Conservation (phyloP, 2,329 filamentous ascomycete genomes). For the Herpotrichia juniperi region DNA sequence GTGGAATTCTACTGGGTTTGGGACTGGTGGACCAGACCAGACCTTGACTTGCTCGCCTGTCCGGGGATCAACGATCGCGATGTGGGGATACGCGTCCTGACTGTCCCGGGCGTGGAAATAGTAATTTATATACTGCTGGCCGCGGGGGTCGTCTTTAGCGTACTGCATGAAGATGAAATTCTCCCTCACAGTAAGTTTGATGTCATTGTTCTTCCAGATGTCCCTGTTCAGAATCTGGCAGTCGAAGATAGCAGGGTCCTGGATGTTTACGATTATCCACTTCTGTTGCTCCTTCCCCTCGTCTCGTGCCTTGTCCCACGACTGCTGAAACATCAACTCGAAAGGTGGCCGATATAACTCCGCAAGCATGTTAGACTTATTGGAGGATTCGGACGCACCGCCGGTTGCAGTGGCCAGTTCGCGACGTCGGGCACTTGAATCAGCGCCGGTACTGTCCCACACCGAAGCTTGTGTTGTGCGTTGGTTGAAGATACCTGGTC, state of each 20-base stretch:
- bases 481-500: constrained; percentile 74
- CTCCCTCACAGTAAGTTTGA: constrained; percentile 81
- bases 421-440: constrained; percentile 55
- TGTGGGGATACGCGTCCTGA: constrained; percentile 91
- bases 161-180: constrained; percentile 98
- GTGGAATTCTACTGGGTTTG: constrained; percentile 78
- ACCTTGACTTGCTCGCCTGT: constrained; percentile 97
- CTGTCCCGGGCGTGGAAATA: constrained; percentile 84
- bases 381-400: constrained; percentile 67
- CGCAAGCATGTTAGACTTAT: constrained; percentile 79
- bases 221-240: constrained; percentile 94
- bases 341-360: constrained; percentile 93
- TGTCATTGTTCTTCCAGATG: constrained; percentile 86
- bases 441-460: constrained; percentile 61
- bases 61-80: constrained; percentile 91
- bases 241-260: constrained; percentile 91
- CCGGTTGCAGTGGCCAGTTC: constrained; percentile 67
- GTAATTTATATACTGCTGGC: constrained; percentile 83
- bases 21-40: constrained; percentile 85
- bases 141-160: constrained; percentile 80
- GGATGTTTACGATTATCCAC: constrained; percentile 95
- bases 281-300: constrained; percentile 87
- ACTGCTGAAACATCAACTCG: constrained; percentile 79
- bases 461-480: constrained; percentile 62
- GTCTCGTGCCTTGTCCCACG: constrained; percentile 85